Conservation (phyloP, 139 green algal genomes). For the Picochlorum sp. region DNA sequence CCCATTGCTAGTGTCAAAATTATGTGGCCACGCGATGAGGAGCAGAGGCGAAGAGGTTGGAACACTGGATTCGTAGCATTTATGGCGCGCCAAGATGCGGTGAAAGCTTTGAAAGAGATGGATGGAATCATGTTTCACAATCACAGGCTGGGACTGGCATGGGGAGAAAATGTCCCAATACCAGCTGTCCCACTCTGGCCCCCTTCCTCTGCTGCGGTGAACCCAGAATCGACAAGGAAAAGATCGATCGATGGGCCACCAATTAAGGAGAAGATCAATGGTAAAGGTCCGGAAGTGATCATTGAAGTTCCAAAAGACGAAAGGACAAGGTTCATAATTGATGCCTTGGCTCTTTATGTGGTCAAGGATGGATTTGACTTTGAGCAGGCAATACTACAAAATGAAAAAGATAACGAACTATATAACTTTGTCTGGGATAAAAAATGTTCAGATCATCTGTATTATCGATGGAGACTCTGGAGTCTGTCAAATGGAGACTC, state of each 20-base stretch:
- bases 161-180: conserved; percentile 83
- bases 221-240: conserved; percentile 11
- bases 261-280: conserved; percentile 13
- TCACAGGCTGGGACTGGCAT: conserved; percentile 77
- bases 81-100: conserved; percentile 74
- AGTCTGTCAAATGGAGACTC: conserved; percentile 50
- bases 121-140: conserved; percentile 70
- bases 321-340: conserved; percentile 76
- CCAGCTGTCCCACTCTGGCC: conserved; percentile 68
- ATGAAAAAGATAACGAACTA: conserved; percentile 63
- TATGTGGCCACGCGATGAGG: conserved; percentile 95
- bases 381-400: conserved; percentile 79
- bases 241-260: background rate
- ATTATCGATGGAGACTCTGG: conserved; percentile 85
- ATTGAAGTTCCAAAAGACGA: conserved; percentile 57
- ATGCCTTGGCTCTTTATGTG: conserved; percentile 82
- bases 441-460: conserved; percentile 67
- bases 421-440: conserved; percentile 88
- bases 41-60: conserved; percentile 68
- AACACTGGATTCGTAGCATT: conserved; percentile 97
- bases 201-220: conserved; percentile 11
- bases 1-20: conserved; percentile 90
- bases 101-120: conserved; percentile 65
- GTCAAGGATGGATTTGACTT: conserved; percentile 66
- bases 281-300: conserved; percentile 42